Evolutionary conservation across 1,284 basidiomycete genomes (phyloP).

Genomic region (Pseudozyma thailandica): DNA sequence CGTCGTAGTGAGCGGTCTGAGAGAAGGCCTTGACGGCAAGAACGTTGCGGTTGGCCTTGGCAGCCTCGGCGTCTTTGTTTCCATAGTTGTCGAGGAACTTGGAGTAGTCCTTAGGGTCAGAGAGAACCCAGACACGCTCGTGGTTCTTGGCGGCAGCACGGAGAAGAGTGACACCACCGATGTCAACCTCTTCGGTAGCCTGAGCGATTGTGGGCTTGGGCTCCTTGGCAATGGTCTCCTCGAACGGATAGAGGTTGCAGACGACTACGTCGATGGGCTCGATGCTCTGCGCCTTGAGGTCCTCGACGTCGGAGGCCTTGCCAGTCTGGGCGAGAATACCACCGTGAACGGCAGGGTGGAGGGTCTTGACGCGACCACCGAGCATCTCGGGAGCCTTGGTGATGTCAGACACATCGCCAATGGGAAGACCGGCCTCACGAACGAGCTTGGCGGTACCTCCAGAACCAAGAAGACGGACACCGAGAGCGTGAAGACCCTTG

Average conservation of each 20-base stretch:
- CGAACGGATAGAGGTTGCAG: slow-evolving; percentile 99
- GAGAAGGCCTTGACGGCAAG: slow-evolving; percentile 98
- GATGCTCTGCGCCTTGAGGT: slow-evolving; percentile 59
- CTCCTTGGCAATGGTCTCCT: slow-evolving; percentile 80
- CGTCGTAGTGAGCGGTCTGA: slow-evolving; percentile 93
- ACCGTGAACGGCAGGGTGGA: slow-evolving; percentile 98
- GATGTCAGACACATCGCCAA: slow-evolving; percentile 96
- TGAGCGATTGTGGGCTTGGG: slow-evolving; percentile 89
- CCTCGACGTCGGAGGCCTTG: slow-evolving; percentile 61
- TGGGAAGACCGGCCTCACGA: slow-evolving; percentile 88
- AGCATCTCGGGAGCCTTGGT: slow-evolving; percentile 99
- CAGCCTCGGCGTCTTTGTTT: slow-evolving; percentile 69
- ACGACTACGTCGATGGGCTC: slow-evolving; percentile 70
- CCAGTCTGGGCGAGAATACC: slow-evolving; percentile 72
- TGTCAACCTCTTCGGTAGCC: slow-evolving; percentile 98
- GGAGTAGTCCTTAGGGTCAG: slow-evolving; percentile 91
- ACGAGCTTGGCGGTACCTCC: slow-evolving; percentile 98
- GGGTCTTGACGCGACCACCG: slow-evolving; percentile 96
- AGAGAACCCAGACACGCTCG: slow-evolving; percentile 77
- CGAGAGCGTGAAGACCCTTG: slow-evolving; percentile 80
- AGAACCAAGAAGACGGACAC: slow-evolving; percentile 89
- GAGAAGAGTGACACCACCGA: slow-evolving; percentile 96
- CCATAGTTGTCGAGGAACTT: slow-evolving; percentile 80
- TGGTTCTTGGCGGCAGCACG: slow-evolving; percentile 99
- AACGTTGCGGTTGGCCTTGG: slow-evolving; percentile 78